These are phyloP conservation scores for Cokeromyces recurvatus DNA, from an alignment of 371 early-diverging fungal species.

Conservation along the genomic window DNA sequence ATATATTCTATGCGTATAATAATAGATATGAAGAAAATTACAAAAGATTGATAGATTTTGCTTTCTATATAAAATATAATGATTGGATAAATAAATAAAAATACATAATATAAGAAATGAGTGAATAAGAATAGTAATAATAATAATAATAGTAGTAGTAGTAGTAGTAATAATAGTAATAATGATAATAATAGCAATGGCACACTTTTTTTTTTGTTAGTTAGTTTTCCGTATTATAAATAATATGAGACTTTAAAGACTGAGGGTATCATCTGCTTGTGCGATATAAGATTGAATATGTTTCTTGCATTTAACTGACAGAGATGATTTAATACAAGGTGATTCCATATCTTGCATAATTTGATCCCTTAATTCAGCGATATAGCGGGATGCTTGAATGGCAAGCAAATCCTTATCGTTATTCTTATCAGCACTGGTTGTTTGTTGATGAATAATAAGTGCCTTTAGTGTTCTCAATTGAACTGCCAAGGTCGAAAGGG, in stretches of 20 bases:
- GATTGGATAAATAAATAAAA: too few relatives aligned
- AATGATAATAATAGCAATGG: too few relatives aligned
- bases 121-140: too few relatives aligned
- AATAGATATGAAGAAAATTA: too few relatives aligned
- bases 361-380: conserved; percentile 22
- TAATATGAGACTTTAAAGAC: conserved; percentile 15
- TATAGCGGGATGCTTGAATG: conserved; percentile 10
- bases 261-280: conserved; percentile 24
- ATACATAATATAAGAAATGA: too few relatives aligned
- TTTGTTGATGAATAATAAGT: conserved; percentile 12
- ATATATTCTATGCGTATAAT: too few relatives aligned
- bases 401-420: conserved; percentile 3
- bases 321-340: conserved; percentile 3
- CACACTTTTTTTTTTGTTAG: too few relatives aligned
- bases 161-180: too few relatives aligned
- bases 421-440: neutral
- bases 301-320: conserved; percentile 12
- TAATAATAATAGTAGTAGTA: too few relatives aligned
- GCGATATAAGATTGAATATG: conserved; percentile 20
- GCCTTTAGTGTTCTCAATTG: conserved; percentile 18
- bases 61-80: too few relatives aligned
- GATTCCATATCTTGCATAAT: conserved; percentile 16
- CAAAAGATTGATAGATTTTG: too few relatives aligned
- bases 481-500: conserved; percentile 25
- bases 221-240: too few relatives aligned